phyloP scores from a whole-genome alignment of 2,329 filamentous ascomycete species.

The Colletotrichum sp. region DNA sequence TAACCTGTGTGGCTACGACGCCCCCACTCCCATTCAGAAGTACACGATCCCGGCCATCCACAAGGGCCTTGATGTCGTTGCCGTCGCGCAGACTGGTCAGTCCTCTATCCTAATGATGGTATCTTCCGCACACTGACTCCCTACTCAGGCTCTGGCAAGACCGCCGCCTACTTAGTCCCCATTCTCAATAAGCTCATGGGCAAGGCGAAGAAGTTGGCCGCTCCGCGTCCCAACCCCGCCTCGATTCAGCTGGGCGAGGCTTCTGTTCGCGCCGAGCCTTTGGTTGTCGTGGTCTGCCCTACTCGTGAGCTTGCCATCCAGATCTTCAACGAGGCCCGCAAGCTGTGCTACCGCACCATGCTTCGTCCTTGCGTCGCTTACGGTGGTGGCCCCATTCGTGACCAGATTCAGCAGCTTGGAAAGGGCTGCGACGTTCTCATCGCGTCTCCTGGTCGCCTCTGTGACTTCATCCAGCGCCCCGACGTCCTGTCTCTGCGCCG shows the following conservation, averaged over 20 bases:
- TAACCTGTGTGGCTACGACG: constrained; percentile 69
- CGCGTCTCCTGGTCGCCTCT: constrained; percentile 84
- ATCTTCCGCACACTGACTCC: constrained; percentile 1
- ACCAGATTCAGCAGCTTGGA: constrained; percentile 75
- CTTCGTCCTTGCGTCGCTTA: constrained; percentile 90
- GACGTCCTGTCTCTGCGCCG: constrained; percentile 74
- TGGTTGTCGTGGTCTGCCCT: constrained; percentile 85
- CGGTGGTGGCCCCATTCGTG: constrained; percentile 75
- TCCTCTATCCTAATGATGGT: constrained; percentile 9
- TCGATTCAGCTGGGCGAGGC: constrained; percentile 55
- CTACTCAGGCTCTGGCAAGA: constrained; percentile 87
- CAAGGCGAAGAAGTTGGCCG: constrained; percentile 87
- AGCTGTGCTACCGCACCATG: constrained; percentile 94
- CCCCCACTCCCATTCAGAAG: constrained; percentile 86
- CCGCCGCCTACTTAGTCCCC: constrained; percentile 88
- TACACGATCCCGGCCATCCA: constrained; percentile 84
- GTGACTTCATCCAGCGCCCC: constrained; percentile 80
- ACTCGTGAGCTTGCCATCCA: constrained; percentile 91
- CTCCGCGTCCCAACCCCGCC: constrained; percentile 71
- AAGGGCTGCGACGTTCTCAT: constrained; percentile 91
- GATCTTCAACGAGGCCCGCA: constrained; percentile 93
- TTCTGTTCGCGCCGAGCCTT: constrained; percentile 77
- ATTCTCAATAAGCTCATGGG: constrained; percentile 93
- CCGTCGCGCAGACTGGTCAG: constrained; percentile 90
- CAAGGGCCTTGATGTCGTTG: constrained; percentile 81